These are phyloP conservation scores for Globisporangium sylvaticum DNA, from an alignment of 352 stramenopile species.

Conservation along the genomic window DNA sequence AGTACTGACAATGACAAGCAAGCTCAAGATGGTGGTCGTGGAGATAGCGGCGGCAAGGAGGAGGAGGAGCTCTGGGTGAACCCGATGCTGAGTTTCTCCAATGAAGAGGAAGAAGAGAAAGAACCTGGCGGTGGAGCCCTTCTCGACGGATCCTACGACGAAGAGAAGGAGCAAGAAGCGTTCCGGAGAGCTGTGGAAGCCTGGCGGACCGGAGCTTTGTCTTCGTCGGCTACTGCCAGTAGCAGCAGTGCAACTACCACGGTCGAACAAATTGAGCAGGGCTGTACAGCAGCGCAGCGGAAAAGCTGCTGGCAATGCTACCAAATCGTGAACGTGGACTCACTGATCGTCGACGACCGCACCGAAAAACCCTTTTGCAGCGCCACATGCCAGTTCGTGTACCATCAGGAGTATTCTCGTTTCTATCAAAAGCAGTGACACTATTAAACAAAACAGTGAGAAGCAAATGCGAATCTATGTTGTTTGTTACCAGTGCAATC, in stretches of 20 bases:
- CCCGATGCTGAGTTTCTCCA: slow-evolving; percentile 26
- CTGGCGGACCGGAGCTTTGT: slow-evolving; percentile 36
- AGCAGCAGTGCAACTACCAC: neutral
- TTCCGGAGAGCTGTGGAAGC: slow-evolving; percentile 58
- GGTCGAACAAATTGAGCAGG: slow-evolving; percentile 47
- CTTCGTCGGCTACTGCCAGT: slow-evolving; percentile 1
- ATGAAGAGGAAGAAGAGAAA: slow-evolving; percentile 9
- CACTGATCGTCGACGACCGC: slow-evolving; percentile 36
- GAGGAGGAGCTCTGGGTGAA: slow-evolving; percentile 62
- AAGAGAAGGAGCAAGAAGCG: slow-evolving; percentile 60
- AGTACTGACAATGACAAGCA: slow-evolving; percentile 26
- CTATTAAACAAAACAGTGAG: neutral
- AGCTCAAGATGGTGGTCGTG: neutral
- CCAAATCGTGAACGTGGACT: slow-evolving; percentile 36
- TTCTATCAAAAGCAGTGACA: slow-evolving; percentile 34
- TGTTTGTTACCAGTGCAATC: no score
- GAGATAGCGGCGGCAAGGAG: slow-evolving; percentile 17
- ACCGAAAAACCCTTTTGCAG: slow-evolving; percentile 59
- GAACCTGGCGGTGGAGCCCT: slow-evolving; percentile 34
- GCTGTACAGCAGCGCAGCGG: slow-evolving; percentile 31
- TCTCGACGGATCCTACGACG: slow-evolving; percentile 57
- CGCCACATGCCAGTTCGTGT: slow-evolving; percentile 31
- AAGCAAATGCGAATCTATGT: no score
- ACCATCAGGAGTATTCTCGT: slow-evolving; percentile 47
- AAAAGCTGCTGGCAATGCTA: slow-evolving; percentile 87